Percentiles rank a stretch among this genome's conserved stretches.
Conservation (phyloP, 2,329 filamentous ascomycete genomes). For the Pestalotiopsis sp. region DNA sequence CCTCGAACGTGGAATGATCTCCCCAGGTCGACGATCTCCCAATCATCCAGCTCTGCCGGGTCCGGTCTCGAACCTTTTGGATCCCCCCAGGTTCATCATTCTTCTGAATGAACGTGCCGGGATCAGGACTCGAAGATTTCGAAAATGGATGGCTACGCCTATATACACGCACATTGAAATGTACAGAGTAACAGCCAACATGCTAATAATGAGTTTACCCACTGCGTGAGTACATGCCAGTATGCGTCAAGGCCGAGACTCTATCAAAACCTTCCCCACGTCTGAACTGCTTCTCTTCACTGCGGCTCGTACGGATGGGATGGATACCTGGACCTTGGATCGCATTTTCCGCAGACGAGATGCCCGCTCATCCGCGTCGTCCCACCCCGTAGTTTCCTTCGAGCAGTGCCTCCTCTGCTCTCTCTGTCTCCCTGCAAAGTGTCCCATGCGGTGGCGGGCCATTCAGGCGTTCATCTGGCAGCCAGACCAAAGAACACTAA, state of each 20-base stretch:
- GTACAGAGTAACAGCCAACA: background rate
- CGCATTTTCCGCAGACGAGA: background rate
- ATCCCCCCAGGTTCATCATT: background rate
- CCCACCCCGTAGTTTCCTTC: background rate
- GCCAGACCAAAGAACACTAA: background rate
- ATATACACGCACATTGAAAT: background rate
- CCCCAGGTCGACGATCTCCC: background rate
- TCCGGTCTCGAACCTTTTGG: background rate
- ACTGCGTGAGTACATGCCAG: background rate
- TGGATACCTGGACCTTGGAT: background rate
- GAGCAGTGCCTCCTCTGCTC: background rate
- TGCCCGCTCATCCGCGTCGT: background rate
- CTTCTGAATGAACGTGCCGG: background rate
- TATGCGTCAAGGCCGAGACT: background rate
- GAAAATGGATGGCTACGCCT: too few relatives aligned
- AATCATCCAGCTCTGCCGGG: background rate
- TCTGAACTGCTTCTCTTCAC: background rate
- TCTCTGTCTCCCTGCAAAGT: background rate
- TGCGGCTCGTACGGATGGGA: too few relatives aligned
- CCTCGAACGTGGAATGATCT: background rate
- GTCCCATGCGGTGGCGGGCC: background rate
- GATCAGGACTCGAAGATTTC: background rate
- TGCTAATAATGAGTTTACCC: background rate
- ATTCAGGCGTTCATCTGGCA: background rate
- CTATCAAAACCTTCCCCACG: background rate